A percentile compares a stretch with the other conserved stretches of the same genome.
Conservation (phyloP, 1,139 yeast species). For the Suhomyces chickasaworum region DNA sequence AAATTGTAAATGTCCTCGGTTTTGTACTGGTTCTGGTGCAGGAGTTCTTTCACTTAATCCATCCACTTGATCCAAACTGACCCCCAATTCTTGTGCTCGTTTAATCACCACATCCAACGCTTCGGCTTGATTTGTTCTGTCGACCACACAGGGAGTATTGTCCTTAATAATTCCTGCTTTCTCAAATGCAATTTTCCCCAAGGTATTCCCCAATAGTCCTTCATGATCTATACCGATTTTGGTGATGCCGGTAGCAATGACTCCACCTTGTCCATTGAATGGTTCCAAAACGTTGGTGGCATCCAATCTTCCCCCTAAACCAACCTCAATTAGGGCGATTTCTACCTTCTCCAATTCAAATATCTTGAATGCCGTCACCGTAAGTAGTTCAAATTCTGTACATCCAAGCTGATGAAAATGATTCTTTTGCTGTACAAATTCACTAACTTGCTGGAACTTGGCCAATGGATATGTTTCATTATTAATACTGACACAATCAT, state of each 20-base stretch:
- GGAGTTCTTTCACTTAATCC: conserved; percentile 10
- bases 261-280: conserved; percentile 35
- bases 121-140: conserved; percentile 58
- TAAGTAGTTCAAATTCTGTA: conserved; percentile 82
- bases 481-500: conserved; percentile 75
- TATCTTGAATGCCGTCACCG: conserved; percentile 80
- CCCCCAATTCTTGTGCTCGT: conserved; percentile 21
- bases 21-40: background rate
- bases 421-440: conserved; percentile 40
- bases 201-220: conserved; percentile 63
- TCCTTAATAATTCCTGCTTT: conserved; percentile 83
- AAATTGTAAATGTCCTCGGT: no score
- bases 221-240: conserved; percentile 89
- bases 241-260: conserved; percentile 72
- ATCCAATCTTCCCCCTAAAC: conserved; percentile 85
- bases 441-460: conserved; percentile 50
- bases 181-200: conserved; percentile 65
- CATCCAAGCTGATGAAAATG: conserved; percentile 52
- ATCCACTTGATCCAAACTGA: conserved; percentile 25
- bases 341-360: conserved; percentile 62
- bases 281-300: conserved; percentile 71
- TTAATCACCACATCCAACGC: conserved; percentile 49
- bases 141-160: conserved; percentile 66
- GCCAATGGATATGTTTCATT: conserved; percentile 53
- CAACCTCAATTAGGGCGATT: conserved; percentile 83